These are phyloP conservation scores for Aspergillus sp. DNA, from an alignment of 2,329 filamentous ascomycete species.

Conservation along the genomic window DNA sequence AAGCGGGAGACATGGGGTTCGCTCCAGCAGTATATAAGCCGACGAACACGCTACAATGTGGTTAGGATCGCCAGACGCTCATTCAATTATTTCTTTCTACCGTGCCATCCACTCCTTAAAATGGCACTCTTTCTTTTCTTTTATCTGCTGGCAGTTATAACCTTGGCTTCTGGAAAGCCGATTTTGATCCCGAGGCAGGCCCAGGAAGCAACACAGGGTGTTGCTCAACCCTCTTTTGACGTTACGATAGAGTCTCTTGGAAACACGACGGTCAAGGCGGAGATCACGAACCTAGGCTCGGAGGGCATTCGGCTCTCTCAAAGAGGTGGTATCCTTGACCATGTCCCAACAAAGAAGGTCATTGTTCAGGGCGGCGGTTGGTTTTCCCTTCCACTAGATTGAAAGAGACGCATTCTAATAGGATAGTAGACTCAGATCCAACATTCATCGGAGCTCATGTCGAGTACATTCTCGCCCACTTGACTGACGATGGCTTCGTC, in stretches of 20 bases:
- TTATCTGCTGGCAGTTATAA: conserved; percentile 14
- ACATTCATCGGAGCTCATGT: conserved; percentile 14
- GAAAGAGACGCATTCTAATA: background rate
- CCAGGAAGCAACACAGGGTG: conserved; percentile 13
- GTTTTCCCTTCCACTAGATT: background rate
- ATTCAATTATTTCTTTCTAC: conserved; percentile 8
- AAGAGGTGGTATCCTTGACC: conserved; percentile 16
- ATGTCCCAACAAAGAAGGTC: conserved; percentile 17
- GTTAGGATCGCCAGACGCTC: background rate
- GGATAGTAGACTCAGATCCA: conserved; percentile 2
- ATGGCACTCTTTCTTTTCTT: conserved; percentile 16
- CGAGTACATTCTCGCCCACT: conserved; percentile 14
- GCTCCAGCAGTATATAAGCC: conserved; percentile 1
- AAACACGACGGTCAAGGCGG: conserved; percentile 14
- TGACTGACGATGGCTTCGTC: conserved; percentile 14
- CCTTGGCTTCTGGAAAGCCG: conserved; percentile 20
- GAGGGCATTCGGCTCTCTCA: conserved; percentile 13
- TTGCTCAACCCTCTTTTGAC: conserved; percentile 9
- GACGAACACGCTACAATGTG: background rate
- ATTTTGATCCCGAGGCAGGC: conserved; percentile 16
- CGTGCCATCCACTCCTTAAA: conserved; percentile 2
- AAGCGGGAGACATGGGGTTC: background rate
- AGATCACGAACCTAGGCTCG: conserved; percentile 11
- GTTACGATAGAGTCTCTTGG: conserved; percentile 12
- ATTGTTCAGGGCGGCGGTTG: conserved; percentile 11